Percentiles rank a stretch among this genome's conserved stretches.
phyloP scores from a whole-genome alignment of 2,329 filamentous ascomycete species.

The Alternaria arbusti region DNA sequence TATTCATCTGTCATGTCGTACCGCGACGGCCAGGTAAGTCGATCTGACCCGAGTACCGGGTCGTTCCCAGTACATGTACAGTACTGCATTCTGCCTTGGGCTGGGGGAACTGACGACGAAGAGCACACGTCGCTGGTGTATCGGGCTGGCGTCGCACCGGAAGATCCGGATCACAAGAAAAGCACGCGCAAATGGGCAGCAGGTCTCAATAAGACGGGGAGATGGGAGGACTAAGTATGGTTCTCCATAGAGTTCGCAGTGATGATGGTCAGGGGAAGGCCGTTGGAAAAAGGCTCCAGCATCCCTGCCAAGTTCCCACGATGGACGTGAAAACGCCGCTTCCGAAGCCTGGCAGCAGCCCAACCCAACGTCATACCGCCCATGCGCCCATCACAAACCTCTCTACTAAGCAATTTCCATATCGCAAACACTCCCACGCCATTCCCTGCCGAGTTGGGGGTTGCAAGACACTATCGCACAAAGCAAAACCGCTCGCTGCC shows the following conservation, averaged over 20 bases:
- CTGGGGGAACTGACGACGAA: background rate
- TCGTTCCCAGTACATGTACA: background rate
- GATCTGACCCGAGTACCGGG: background rate
- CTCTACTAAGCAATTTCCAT: background rate
- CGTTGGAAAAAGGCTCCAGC: background rate
- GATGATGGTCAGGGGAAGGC: background rate
- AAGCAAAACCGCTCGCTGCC: conserved; percentile 5
- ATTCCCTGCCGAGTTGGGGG: background rate
- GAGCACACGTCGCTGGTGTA: background rate
- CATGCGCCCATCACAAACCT: conserved; percentile 1
- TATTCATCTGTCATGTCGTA: background rate
- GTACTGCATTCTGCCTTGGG: background rate
- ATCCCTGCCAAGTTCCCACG: conserved; percentile 26
- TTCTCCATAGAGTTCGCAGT: background rate
- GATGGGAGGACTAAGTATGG: background rate
- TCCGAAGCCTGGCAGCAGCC: conserved; percentile 22
- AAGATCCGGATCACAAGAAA: background rate
- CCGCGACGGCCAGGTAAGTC: background rate
- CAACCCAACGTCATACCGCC: conserved; percentile 18
- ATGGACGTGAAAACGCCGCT: conserved; percentile 20
- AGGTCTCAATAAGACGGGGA: background rate
- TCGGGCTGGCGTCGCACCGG: background rate
- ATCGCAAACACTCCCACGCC: conserved; percentile 2
- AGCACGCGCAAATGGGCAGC: background rate
- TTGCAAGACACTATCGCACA: background rate